Base-by-base conservation (phyloP, 345 rosid genomes). In the Lepidium sativum region DNA sequence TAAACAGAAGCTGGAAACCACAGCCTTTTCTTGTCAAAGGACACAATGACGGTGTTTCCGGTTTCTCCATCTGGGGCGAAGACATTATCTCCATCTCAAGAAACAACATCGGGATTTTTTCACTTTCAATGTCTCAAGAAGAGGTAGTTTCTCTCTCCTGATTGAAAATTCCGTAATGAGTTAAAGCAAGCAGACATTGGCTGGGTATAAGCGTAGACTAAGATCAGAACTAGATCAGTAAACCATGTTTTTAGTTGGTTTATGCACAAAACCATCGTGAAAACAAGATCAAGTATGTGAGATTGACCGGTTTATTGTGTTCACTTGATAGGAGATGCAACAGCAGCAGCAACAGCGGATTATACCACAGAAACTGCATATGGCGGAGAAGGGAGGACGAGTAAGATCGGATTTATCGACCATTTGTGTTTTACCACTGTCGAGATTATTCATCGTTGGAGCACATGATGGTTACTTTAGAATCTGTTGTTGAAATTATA, bases 31-130 rank as follows among this genome's bases (percentile, higher is more conserved):
- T 78, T 60, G 80, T 79, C 44, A 85, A 73, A 80, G 94, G 96
- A 51, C 90, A 92, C 60, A 71, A 74, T 2, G 95, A 88, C 63
- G 96, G 85, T 48, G 80, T 92, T 63, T 85, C 96, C 11, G 82
- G 83, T 72, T 86, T 92, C 84, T 86, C 90, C 6, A 67, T 86
- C 7, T 86, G 95, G 95, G 92, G 98, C 37, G 83, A 86, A 66
- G 98, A 92, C 61, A 73, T 88, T 45, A 79, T 92, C 75, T 92
- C 98, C 7, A 88, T 85, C 68, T 85, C 98, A 35, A 86, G 77
- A 75, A 88, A 86, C 54, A 92, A 85, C 80, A 85, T 92, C 20
- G 95, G 92, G 60, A 81, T 92, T 72, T 86, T 85, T 41, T 82
- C 96, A 17, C 72, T 86, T 63, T 78, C 89, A 13, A 81, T 68